Base-by-base conservation (phyloP, 495 filamentous ascomycete genomes). In the Chaetomium fimeti region DNA sequence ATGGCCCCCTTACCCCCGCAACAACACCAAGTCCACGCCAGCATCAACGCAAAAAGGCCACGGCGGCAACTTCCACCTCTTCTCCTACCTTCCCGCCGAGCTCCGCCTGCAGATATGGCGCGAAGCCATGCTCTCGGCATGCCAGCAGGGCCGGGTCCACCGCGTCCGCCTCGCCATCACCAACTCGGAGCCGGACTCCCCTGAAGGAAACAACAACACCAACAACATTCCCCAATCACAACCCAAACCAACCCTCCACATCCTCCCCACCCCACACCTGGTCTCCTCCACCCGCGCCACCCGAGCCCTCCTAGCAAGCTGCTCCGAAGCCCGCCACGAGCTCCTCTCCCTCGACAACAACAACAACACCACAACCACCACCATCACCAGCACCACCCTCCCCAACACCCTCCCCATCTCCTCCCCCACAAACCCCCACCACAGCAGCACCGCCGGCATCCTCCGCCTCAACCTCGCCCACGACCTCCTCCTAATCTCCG, bases 61-160 rank as follows among this genome's bases (percentile, higher is more conserved):
- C 22, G 2, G 25, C 3, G 28, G 27, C 20, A 28, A 2, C 25
- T 64, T 64, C 18, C 43, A 51, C 43, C 22, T 66, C 52, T 72
- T 72, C 29, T 18, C 59, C 32, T 18, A 7, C 24, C 69, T 72
- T 20, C 67, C 69, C 8, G 22, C 8, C 15, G 69, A 72, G 43
- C 62, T 70, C 11, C 68, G 65, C 12, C 62, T 68, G 54, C 62
- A 70, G 42, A 62, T 72, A 40, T 68, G 65, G 67, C 29, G 28
- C 3, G 24, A 60, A 13, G 59, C 43, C 6, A 36, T 27, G 20
- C n/a, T 61, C 25, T 22, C 28, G 11, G 59, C 53, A 43, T 43
- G 43, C 28, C 13, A 18, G 1, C 28, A 53, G 25, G 18, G 11
- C 29, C 13, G 60, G 15, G 54, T 62, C 8, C 59, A 62, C 28